Evolutionary conservation across 345 rosid species (phyloP).

Genomic region (Aethionema arabicum): DNA sequence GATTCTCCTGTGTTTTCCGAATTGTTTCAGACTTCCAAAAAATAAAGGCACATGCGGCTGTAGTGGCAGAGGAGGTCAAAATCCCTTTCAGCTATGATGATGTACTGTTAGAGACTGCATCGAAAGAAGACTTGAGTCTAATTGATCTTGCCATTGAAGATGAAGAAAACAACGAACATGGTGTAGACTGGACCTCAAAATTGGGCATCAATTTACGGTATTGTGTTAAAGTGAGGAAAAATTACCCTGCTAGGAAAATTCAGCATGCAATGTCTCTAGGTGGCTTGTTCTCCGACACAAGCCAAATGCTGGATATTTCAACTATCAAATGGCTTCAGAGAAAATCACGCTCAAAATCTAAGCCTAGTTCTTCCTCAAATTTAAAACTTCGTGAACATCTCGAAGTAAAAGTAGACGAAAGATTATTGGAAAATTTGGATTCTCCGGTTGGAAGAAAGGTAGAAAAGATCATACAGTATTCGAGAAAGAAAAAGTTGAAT

Average conservation of each 20-base stretch:
- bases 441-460: constrained; percentile 39
- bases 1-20: constrained; percentile 22
- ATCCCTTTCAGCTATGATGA: constrained; percentile 63
- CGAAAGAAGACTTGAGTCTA: constrained; percentile 68
- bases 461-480: constrained; percentile 65
- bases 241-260: constrained; percentile 58
- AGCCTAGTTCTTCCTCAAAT: constrained; percentile 37
- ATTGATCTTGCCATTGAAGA: constrained; percentile 81
- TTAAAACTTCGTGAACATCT: constrained; percentile 39
- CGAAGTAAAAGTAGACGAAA: constrained; percentile 40
- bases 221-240: constrained; percentile 80
- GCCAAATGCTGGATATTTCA: constrained; percentile 43
- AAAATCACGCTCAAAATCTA: constrained; percentile 73
- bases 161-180: constrained; percentile 53
- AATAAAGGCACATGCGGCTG: constrained; percentile 80
- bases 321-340: constrained; percentile 67
- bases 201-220: constrained; percentile 77
- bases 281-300: constrained; percentile 59
- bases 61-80: constrained; percentile 70
- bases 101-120: constrained; percentile 60
- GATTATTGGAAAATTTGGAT: constrained; percentile 34
- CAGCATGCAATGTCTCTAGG: constrained; percentile 76
- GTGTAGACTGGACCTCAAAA: constrained; percentile 85
- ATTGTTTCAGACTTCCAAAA: constrained; percentile 77
- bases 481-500: constrained; percentile 71